Conservation (phyloP, 1,284 basidiomycete genomes). For the Amylostereum areolatum region DNA sequence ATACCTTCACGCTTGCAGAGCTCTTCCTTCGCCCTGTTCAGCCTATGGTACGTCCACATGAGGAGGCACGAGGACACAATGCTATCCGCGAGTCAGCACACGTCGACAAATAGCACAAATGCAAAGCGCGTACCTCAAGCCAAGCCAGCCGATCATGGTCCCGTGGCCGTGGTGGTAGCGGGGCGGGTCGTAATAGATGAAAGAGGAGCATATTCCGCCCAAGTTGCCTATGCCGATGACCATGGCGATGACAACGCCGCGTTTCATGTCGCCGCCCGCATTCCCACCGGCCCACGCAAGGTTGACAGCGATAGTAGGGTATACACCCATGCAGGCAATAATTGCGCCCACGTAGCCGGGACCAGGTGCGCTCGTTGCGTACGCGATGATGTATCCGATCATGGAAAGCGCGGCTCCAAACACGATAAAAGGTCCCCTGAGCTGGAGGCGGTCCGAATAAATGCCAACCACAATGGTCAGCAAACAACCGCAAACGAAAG, state of each 20-base stretch:
- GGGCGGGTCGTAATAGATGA: slow-evolving; percentile 38
- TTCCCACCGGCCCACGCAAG: slow-evolving; percentile 54
- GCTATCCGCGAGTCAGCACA: slow-evolving; percentile 10
- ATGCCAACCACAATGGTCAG: slow-evolving; percentile 35
- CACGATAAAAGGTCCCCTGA: slow-evolving; percentile 40
- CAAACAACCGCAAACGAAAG: slow-evolving; percentile 39
- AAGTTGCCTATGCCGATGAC: slow-evolving; percentile 48
- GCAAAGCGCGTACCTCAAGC: slow-evolving; percentile 25
- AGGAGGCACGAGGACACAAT: slow-evolving; percentile 18
- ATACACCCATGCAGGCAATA: slow-evolving; percentile 49
- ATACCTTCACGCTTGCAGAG: slow-evolving; percentile 33
- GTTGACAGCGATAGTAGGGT: slow-evolving; percentile 44
- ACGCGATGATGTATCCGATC: slow-evolving; percentile 41
- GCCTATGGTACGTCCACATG: slow-evolving; percentile 34
- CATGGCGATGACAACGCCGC: slow-evolving; percentile 47
- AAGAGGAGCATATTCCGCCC: slow-evolving; percentile 40
- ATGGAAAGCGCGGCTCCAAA: slow-evolving; percentile 31
- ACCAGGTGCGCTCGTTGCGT: slow-evolving; percentile 27
- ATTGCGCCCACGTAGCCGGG: slow-evolving; percentile 46
- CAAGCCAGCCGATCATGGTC: slow-evolving; percentile 41
- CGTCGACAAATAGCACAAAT: neutral
- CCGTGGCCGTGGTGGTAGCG: slow-evolving; percentile 45
- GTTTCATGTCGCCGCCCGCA: slow-evolving; percentile 48
- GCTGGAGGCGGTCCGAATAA: slow-evolving; percentile 34
- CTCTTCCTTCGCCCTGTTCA: slow-evolving; percentile 36